Base-by-base conservation (phyloP, 1,284 basidiomycete species). In the Cutaneotrichosporon cavernicola region DNA sequence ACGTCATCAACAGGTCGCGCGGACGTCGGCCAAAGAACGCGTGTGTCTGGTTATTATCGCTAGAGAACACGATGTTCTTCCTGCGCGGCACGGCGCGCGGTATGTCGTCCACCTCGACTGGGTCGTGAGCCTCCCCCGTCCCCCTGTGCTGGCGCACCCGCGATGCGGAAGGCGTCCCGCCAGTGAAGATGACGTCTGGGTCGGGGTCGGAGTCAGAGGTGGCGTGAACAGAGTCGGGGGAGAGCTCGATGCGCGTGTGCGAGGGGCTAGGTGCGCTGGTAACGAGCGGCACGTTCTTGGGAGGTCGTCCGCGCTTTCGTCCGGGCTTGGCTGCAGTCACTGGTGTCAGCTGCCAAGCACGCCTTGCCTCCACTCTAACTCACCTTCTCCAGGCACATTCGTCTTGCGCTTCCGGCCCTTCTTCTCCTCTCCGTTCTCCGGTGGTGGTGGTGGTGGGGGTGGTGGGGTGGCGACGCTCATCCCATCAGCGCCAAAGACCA, bases 1-100 rank as follows among this genome's bases (percentile, higher is more conserved):
- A 1, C 13, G 34, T n/a, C n/a, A 34, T 5, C 9, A 53, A 2
- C 5, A 26, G 32, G 5, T 50, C 49, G 1, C 31, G 36, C 1
- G 26, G 7, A 8, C 61, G 53, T 18, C 62, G 62, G 16, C 67
- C 53, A 58, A 78, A 78, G 70, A 78, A 78, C 14, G 69, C 60
- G 63, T 78, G 76, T 4, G 72, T 57, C 9, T 69, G 64, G 60
- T 72, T 72, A 13, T 43, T 38, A 50, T 77, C 74, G 34, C 56
- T 63, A 14, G 67, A 72, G 38, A 76, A 75, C 7, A 69, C 66
- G 5, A 72, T 60, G 18, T 46, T 46, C 43, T 46, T 46, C 56
- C 73, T 73, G 60, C 66, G 70, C 18, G 68, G 68, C 5, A 36
- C 34, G 4, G n/a, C 18, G n/a, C 51, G 64, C 11, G 56, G 52